Evolutionary conservation across 2,329 filamentous ascomycete genomes (phyloP).

Genomic region (Beauveria scarabaeidicola): DNA sequence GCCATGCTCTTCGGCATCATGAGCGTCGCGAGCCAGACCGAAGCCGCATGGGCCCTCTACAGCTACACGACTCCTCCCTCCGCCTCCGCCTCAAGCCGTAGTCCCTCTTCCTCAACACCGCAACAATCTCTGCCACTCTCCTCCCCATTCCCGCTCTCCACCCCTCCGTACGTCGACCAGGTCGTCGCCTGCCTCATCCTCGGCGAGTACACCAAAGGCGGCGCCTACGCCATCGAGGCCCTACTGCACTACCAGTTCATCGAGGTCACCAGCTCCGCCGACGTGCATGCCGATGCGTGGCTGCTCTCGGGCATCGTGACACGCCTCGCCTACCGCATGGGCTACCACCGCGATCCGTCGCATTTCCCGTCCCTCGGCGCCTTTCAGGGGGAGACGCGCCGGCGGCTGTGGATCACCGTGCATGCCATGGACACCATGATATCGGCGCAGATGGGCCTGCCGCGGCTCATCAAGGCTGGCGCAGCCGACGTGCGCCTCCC

Average conservation of each 20-base stretch:
- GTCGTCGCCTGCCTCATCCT: conserved; percentile 35
- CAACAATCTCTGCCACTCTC: conserved; percentile 16
- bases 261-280: conserved; percentile 21
- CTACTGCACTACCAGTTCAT: conserved; percentile 32
- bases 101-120: not conserved
- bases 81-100: too few species aligned
- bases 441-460: conserved; percentile 39
- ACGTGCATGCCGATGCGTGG: conserved; percentile 32
- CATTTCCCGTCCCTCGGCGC: conserved; percentile 30
- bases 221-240: conserved; percentile 35
- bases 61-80: not conserved
- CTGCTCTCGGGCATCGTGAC: conserved; percentile 34
- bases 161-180: conserved; percentile 19
- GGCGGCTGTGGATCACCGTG: conserved; percentile 36
- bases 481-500: conserved; percentile 17
- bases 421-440: conserved; percentile 36
- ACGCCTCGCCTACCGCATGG: conserved; percentile 38
- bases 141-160: conserved; percentile 14
- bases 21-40: conserved; percentile 21
- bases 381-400: conserved; percentile 40
- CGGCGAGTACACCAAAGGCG: conserved; percentile 33
- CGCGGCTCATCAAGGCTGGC: conserved; percentile 32
- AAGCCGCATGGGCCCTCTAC: conserved; percentile 22
- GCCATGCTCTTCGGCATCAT: conserved; percentile 37
- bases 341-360: conserved; percentile 38